Base-by-base conservation (phyloP, 208 protist genomes). In the Trypanosoma boissoni region DNA sequence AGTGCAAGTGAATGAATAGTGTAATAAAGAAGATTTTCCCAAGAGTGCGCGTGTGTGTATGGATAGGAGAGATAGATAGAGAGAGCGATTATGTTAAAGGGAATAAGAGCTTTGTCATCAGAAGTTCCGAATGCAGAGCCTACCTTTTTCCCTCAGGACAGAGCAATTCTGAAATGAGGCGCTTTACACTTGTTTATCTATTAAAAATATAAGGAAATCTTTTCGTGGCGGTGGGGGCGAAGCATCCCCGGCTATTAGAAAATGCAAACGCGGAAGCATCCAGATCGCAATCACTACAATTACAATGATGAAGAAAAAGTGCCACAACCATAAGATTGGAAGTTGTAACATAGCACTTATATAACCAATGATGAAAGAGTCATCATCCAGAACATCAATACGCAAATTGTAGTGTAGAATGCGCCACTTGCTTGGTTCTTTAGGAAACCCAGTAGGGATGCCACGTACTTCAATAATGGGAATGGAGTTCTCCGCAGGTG, bases 131-230 rank as follows among this genome's bases (percentile, higher is more conserved):
- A 39, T 6, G 34, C 8, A 12, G 6, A 16, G 12, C 34, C 12
- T 6, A 39, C 12, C 12, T 39, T 6, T 16, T 39, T 39, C 34
- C 34, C 6, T 16, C 8, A 39, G 34, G 12, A 39, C 34, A 39
- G 12, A 12, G 6, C 12, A 6, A 39, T 39, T 16, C 6, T 12
- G 34, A 39, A 12, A 39, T 16, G 12, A 39, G 34, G 34, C 34
- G 34, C 34, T 58, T 3, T 21, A 29, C 21, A 14, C 29, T 18
- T 21, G 41, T n/a, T 20, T 21, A 34, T 57, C 10, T 3, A 12
- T 7, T 8, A 65, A 46, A 49, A 65, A 65, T 20, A 65, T 49
- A 37, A 65, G 32, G 28, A 65, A 65, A 39, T 65, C 59, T 12
- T 14, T 24, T 9, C 49, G 59, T 50, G 36, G n/a, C 4, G 26